phyloP scores from a whole-genome alignment of 805 yeast species.

The Wickerhamomyces pijperi region DNA sequence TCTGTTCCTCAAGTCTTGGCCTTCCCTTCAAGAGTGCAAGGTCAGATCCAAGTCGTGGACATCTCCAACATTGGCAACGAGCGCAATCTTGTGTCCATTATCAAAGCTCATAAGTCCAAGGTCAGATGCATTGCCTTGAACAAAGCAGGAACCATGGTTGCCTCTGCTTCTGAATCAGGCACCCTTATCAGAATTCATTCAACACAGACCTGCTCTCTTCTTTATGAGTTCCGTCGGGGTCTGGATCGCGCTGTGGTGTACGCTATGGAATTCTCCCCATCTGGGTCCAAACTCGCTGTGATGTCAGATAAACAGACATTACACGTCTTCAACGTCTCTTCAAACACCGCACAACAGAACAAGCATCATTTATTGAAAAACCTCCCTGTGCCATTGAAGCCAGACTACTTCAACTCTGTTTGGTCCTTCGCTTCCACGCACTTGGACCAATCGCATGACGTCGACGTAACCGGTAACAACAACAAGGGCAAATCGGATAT shows the following conservation, averaged over 20 bases:
- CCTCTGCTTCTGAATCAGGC: slow-evolving; percentile 76
- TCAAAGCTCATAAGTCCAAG: slow-evolving; percentile 66
- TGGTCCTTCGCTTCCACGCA: slow-evolving; percentile 83
- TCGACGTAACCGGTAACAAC: slow-evolving; percentile 17
- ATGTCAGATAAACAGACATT: slow-evolving; percentile 83
- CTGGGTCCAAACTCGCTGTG: slow-evolving; percentile 69
- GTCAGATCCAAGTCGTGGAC: slow-evolving; percentile 75
- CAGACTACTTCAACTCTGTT: slow-evolving; percentile 67
- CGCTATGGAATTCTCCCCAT: slow-evolving; percentile 75
- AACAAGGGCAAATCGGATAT: slow-evolving; percentile 2
- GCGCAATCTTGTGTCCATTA: slow-evolving; percentile 50
- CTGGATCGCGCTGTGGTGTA: slow-evolving; percentile 74
- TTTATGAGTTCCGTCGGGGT: slow-evolving; percentile 87
- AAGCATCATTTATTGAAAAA: slow-evolving; percentile 57
- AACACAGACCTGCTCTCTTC: slow-evolving; percentile 50
- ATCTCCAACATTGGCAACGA: slow-evolving; percentile 56
- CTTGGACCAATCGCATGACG: slow-evolving; percentile 16
- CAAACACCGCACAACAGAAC: slow-evolving; percentile 25
- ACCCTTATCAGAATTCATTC: slow-evolving; percentile 71
- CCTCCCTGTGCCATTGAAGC: slow-evolving; percentile 46
- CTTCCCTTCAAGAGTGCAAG: slow-evolving; percentile 65
- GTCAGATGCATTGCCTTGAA: slow-evolving; percentile 56
- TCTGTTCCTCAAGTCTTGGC: slow-evolving; percentile 41
- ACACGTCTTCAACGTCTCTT: slow-evolving; percentile 60
- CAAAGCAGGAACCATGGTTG: slow-evolving; percentile 54